These are phyloP conservation scores for Asclepias syriaca DNA, from an alignment of 257 asterid species.

Conservation along the genomic window DNA sequence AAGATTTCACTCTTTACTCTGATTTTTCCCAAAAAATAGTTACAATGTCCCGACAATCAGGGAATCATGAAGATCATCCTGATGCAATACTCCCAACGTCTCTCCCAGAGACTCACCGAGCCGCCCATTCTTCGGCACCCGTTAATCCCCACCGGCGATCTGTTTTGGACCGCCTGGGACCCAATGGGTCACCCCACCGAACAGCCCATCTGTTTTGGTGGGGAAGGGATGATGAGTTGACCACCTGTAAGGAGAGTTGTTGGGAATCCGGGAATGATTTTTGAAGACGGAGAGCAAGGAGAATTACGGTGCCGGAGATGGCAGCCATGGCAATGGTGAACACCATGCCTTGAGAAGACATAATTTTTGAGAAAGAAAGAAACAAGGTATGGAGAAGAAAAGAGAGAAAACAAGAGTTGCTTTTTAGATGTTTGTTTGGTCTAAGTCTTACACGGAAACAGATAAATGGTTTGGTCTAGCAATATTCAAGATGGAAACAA, in stretches of 20 bases:
- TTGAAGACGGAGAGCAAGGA: slow-evolving; percentile 61
- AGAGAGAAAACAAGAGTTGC: no score
- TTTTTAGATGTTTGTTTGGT: neutral
- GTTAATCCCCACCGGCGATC: no score
- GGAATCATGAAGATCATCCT: no score
- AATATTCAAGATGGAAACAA: slow-evolving; percentile 4
- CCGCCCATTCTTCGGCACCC: no score
- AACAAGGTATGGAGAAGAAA: neutral
- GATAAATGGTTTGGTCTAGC: slow-evolving; percentile 13
- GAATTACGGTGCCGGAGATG: slow-evolving; percentile 73
- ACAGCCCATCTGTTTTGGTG: no score
- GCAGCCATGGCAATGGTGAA: slow-evolving; percentile 88
- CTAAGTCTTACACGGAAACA: slow-evolving; percentile 4
- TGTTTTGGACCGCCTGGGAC: no score
- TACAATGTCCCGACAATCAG: no score
- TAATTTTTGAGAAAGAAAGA: neutral
- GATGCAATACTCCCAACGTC: no score
- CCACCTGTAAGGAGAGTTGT: slow-evolving; percentile 18
- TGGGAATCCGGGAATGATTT: slow-evolving; percentile 30
- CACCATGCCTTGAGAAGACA: slow-evolving; percentile 61
- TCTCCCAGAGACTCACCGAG: no score
- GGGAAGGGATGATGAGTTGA: slow-evolving; percentile 16
- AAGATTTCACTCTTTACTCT: no score
- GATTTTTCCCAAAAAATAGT: no score
- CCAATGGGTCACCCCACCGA: no score